A percentile compares a stretch with the other conserved stretches of the same genome.
phyloP scores from a whole-genome alignment of 208 protist species.

The Acanthamoeba royreba region DNA sequence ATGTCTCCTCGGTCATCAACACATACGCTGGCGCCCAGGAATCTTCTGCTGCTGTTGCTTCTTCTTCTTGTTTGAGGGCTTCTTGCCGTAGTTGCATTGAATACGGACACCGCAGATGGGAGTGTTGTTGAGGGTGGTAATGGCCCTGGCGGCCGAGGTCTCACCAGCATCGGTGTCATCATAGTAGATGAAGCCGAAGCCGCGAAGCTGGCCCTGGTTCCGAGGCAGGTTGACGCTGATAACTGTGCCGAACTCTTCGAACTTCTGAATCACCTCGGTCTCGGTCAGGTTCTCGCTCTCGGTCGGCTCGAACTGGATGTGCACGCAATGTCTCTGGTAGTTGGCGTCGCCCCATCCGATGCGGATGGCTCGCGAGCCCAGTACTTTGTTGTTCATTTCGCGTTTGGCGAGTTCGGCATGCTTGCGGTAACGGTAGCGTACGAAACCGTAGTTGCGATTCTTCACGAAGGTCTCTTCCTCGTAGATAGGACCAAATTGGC shows the following conservation, averaged over 20 bases:
- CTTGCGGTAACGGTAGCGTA: not conserved
- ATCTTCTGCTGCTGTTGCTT: not conserved
- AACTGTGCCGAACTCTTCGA: slow-evolving; percentile 21
- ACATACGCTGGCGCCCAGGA: not conserved
- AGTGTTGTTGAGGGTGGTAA: not conserved
- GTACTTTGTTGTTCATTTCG: slow-evolving; percentile 9
- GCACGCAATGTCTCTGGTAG: slow-evolving; percentile 28
- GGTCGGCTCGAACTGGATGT: not conserved
- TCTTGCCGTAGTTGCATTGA: slow-evolving; percentile 33
- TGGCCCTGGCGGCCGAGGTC: not conserved
- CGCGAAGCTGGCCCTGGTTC: not conserved
- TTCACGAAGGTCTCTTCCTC: slow-evolving; percentile 22
- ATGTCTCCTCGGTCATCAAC: too few species aligned
- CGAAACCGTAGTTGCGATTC: slow-evolving; percentile 29
- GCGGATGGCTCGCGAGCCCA: not conserved
- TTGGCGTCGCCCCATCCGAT: slow-evolving; percentile 29
- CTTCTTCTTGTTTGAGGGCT: slow-evolving; percentile 24
- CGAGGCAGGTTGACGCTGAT: slow-evolving; percentile 33
- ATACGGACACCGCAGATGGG: not conserved
- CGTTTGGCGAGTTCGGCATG: slow-evolving; percentile 14
- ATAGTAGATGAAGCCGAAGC: slow-evolving; percentile 40
- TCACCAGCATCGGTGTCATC: slow-evolving; percentile 12
- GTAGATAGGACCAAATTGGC: slow-evolving; percentile 18
- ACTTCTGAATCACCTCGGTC: slow-evolving; percentile 19
- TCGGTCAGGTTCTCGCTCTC: not conserved